Percentiles rank a stretch among this genome's conserved stretches.
Conservation (phyloP, 2,329 filamentous ascomycete species). For the Kalmusia sp. region DNA sequence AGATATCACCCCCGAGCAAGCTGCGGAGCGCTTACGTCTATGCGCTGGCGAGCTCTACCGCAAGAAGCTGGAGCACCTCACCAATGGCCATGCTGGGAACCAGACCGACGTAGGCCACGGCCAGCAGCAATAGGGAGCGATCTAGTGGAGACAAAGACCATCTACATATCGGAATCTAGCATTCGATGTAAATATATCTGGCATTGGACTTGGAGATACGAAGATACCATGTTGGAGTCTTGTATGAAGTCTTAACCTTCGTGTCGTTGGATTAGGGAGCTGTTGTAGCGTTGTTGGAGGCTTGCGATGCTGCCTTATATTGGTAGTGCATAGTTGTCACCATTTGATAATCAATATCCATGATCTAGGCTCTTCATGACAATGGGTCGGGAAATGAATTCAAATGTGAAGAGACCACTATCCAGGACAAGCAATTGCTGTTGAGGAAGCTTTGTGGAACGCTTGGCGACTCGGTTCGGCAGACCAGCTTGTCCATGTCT, state of each 20-base stretch:
- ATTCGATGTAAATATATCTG: slow-evolving; percentile 12
- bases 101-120: slow-evolving; percentile 8
- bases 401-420: too few species aligned
- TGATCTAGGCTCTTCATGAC: too few species aligned
- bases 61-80: slow-evolving; percentile 54
- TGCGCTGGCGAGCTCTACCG: slow-evolving; percentile 87
- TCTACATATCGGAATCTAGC: neutral
- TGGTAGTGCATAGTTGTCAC: too few species aligned
- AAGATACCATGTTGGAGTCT: neutral
- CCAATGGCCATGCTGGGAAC: slow-evolving; percentile 8
- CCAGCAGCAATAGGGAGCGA: slow-evolving; percentile 10
- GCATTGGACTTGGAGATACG: slow-evolving; percentile 3
- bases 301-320: too few species aligned
- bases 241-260: neutral
- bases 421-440: too few species aligned
- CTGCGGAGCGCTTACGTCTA: slow-evolving; percentile 75
- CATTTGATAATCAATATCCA: too few species aligned
- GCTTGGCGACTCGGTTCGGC: too few species aligned
- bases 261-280: neutral
- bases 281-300: neutral
- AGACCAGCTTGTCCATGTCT: too few species aligned
- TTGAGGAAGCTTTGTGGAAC: too few species aligned
- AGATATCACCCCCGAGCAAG: slow-evolving; percentile 97
- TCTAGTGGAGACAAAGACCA: neutral
- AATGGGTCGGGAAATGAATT: too few species aligned